Percentiles rank a stretch among this genome's conserved stretches.
Conservation (phyloP, 2,329 filamentous ascomycete species). For the Penicillium sp. region DNA sequence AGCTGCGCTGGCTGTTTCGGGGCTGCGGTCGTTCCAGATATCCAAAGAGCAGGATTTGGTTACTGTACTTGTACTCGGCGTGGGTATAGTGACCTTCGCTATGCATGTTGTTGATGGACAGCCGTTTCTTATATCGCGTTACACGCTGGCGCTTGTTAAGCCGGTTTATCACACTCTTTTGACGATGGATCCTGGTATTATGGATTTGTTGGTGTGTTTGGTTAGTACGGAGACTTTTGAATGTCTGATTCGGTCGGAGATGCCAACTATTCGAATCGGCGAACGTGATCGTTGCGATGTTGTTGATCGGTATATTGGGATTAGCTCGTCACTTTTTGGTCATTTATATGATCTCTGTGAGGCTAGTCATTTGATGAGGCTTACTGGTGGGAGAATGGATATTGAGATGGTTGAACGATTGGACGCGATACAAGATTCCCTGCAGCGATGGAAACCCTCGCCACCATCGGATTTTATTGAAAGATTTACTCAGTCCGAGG, state of each 20-base stretch:
- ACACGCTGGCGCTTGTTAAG: constrained; percentile 16
- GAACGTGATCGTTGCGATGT: not conserved
- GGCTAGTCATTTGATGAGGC: not conserved
- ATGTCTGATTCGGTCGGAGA: constrained; percentile 14
- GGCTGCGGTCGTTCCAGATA: constrained; percentile 14
- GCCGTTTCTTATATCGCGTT: constrained; percentile 15
- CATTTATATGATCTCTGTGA: constrained; percentile 17
- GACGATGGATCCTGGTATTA: constrained; percentile 1
- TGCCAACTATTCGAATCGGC: constrained; percentile 13
- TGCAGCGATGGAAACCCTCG: constrained; percentile 10
- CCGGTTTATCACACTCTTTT: constrained; percentile 2
- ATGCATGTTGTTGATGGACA: constrained; percentile 22
- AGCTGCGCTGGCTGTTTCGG: constrained; percentile 17
- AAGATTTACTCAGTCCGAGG: constrained; percentile 10
- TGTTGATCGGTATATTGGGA: constrained; percentile 19
- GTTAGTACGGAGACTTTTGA: constrained; percentile 19
- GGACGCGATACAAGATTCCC: not conserved
- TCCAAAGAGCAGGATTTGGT: constrained; percentile 10
- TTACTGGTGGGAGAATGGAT: not conserved
- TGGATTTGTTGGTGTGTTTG: constrained; percentile 20
- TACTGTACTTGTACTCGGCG: constrained; percentile 11
- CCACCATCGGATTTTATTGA: constrained; percentile 8
- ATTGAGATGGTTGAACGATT: not conserved
- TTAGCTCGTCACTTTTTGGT: constrained; percentile 13
- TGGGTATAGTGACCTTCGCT: constrained; percentile 20